A percentile compares a stretch with the other conserved stretches of the same genome.
Conservation (phyloP, 164 flowering plant species). For the Vitis amurensis region DNA sequence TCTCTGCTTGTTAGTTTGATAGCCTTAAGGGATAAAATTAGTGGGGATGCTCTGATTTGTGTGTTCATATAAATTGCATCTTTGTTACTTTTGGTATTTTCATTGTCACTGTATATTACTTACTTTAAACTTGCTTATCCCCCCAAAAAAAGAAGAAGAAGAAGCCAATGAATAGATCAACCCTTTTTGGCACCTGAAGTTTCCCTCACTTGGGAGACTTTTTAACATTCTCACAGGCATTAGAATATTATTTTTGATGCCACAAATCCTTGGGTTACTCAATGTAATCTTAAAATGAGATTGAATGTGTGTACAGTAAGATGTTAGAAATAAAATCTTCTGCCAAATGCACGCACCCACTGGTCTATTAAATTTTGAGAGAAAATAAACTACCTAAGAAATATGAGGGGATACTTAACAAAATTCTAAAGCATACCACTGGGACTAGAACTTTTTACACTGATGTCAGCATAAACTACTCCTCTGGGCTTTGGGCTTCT, state of each 20-base stretch:
- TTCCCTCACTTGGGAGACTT: not conserved
- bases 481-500: too few relatives aligned
- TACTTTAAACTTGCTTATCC: too few relatives aligned
- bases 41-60: not conserved
- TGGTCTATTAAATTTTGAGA: not conserved
- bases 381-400: not conserved
- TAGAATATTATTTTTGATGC: not conserved
- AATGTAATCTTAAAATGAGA: not conserved
- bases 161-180: too few relatives aligned
- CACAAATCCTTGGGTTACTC: not conserved
- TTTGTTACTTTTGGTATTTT: too few relatives aligned
- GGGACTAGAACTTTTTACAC: too few relatives aligned
- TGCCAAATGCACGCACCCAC: not conserved
- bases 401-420: not conserved
- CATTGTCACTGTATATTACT: too few relatives aligned
- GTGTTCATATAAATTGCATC: not conserved
- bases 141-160: too few relatives aligned
- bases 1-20: not conserved
- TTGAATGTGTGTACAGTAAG: not conserved
- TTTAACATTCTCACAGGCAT: not conserved
- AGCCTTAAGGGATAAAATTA: not conserved
- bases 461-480: too few relatives aligned
- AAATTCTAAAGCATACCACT: too few relatives aligned
- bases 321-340: not conserved
- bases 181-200: not conserved